These are phyloP conservation scores for Beauveria bassiana DNA, from an alignment of 2,329 filamentous ascomycete genomes.

Conservation along the genomic window DNA sequence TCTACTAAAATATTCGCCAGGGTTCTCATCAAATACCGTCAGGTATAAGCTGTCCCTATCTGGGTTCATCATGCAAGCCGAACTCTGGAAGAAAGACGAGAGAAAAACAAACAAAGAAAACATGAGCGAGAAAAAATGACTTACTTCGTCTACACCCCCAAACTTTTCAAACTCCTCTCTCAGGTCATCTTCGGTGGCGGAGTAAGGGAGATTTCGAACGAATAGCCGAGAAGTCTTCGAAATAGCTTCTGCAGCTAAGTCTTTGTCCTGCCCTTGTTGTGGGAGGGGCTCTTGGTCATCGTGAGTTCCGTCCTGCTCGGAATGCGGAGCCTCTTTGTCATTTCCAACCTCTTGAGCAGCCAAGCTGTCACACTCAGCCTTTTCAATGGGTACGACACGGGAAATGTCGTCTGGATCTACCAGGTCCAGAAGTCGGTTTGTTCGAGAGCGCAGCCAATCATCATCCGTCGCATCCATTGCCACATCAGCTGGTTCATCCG, in stretches of 20 bases:
- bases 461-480: constrained; percentile 56
- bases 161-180: constrained; percentile 62
- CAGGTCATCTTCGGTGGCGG: constrained; percentile 68
- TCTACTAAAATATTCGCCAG: constrained; percentile 99
- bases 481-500: constrained; percentile 13
- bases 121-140: constrained; percentile 24
- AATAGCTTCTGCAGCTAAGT: constrained; percentile 51
- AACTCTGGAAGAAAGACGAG: background rate
- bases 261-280: constrained; percentile 25
- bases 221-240: constrained; percentile 72
- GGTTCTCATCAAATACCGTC: constrained; percentile 79
- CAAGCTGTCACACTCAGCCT: constrained; percentile 4
- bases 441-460: constrained; percentile 87
- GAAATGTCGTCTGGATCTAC: constrained; percentile 62
- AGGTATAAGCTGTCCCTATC: constrained; percentile 99
- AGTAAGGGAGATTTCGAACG: constrained; percentile 80
- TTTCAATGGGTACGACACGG: constrained; percentile 10
- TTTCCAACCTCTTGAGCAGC: constrained; percentile 11
- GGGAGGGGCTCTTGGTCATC: constrained; percentile 16
- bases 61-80: constrained; percentile 77
- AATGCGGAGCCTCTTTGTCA: constrained; percentile 18
- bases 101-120: constrained; percentile 16
- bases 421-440: constrained; percentile 77
- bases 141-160: constrained; percentile 81
- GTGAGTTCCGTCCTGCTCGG: constrained; percentile 25